Evolutionary conservation across 169 alveolate species (phyloP).

Genomic region (Babesia bovis): DNA sequence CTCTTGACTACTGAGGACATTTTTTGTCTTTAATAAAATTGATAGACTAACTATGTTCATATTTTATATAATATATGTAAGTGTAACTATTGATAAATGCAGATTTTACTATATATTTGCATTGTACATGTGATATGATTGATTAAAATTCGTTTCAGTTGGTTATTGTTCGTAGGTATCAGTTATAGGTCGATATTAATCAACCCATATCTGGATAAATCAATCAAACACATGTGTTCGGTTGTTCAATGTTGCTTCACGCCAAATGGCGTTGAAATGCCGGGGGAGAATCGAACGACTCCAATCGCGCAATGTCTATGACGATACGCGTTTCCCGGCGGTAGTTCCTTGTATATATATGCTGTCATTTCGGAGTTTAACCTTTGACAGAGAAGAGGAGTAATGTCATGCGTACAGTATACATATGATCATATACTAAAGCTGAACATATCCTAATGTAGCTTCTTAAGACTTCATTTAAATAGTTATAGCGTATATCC

Average conservation of each 20-base stretch:
- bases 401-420: no score
- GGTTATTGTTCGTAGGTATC: no score
- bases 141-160: background rate
- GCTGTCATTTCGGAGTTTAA: no score
- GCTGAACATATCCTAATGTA: no score
- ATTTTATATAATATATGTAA: background rate
- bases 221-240: conserved; percentile 4
- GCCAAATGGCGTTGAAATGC: background rate
- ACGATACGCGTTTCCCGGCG: background rate
- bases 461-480: no score
- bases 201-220: background rate
- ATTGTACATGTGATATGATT: background rate
- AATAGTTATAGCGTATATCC: no score
- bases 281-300: background rate
- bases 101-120: background rate
- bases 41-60: background rate
- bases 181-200: no score
- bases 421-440: no score
- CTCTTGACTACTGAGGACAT: conserved; percentile 31
- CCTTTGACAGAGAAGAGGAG: no score
- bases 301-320: background rate
- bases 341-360: background rate
- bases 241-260: background rate
- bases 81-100: background rate
- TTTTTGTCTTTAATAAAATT: background rate